A percentile compares a stretch with the other conserved stretches of the same genome.
phyloP scores from a whole-genome alignment of 1,139 yeast genomes.

The Pneumocystis wakefieldiae region DNA sequence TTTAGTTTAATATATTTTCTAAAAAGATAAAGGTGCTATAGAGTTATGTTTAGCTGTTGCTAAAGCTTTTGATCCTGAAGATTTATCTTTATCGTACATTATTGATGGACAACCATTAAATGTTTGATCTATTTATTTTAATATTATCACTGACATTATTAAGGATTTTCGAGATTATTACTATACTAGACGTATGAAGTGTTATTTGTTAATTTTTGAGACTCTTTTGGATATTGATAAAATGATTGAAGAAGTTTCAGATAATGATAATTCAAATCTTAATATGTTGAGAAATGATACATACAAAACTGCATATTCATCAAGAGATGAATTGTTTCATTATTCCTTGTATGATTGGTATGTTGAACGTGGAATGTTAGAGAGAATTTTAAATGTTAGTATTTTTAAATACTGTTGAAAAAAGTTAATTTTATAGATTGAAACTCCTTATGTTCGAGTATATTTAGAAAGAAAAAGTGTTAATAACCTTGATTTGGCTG shows the following conservation, averaged over 20 bases:
- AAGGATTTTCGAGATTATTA: constrained; percentile 33
- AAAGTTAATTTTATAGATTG: constrained; percentile 22
- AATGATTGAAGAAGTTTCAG: constrained; percentile 32
- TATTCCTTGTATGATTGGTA: constrained; percentile 90
- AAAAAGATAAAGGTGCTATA: constrained; percentile 44
- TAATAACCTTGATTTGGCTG: constrained; percentile 57
- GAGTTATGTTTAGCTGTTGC: constrained; percentile 71
- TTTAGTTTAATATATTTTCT: neutral
- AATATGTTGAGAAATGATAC: constrained; percentile 50
- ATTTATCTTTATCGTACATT: constrained; percentile 39
- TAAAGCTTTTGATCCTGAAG: constrained; percentile 46
- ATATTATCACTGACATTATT: neutral
- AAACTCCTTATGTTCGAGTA: constrained; percentile 60
- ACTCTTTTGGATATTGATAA: constrained; percentile 59
- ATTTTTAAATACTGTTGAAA: neutral
- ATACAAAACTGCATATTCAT: constrained; percentile 58
- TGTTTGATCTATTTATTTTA: constrained; percentile 12
- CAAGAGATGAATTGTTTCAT: constrained; percentile 71
- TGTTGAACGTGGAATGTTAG: constrained; percentile 60
- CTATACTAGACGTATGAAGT: constrained; percentile 37
- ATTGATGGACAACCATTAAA: constrained; percentile 34
- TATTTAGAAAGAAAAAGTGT: constrained; percentile 63
- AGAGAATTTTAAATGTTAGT: constrained; percentile 50
- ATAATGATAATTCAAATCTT: constrained; percentile 21
- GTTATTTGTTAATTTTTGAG: constrained; percentile 61